These are phyloP conservation scores for Coprinopsis cinerea DNA, from an alignment of 768 basidiomycete species.

Conservation along the genomic window DNA sequence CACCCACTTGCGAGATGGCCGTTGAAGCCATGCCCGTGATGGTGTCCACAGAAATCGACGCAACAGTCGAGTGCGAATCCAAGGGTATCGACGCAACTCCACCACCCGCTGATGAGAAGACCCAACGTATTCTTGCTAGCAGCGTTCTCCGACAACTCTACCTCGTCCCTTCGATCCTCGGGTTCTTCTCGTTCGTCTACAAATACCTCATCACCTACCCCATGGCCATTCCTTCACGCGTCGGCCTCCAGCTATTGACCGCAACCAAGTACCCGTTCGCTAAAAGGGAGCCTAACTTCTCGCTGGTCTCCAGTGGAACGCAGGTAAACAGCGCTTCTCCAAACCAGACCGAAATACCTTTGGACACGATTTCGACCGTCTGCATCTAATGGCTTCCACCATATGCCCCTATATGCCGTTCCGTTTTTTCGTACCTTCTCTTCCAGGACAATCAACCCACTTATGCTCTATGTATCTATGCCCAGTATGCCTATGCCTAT, in stretches of 20 bases:
- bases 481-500: constrained; percentile 23
- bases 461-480: constrained; percentile 27
- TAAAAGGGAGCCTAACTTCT: neutral
- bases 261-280: neutral
- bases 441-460: neutral
- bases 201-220: constrained; percentile 45
- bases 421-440: constrained; percentile 5
- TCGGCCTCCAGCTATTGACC: constrained; percentile 14
- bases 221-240: constrained; percentile 41
- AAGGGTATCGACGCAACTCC: constrained; percentile 26
- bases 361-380: constrained; percentile 38
- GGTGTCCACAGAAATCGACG: constrained; percentile 13
- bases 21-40: constrained; percentile 10
- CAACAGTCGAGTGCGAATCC: constrained; percentile 1
- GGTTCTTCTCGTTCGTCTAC: constrained; percentile 43
- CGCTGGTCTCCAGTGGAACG: neutral
- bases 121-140: neutral
- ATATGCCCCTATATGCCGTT: constrained; percentile 9
- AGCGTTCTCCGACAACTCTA: constrained; percentile 17
- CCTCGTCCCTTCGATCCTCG: constrained; percentile 33
- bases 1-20: constrained; percentile 3
- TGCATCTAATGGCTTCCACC: constrained; percentile 36
- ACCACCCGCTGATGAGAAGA: constrained; percentile 8
- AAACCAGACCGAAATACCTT: constrained; percentile 26
- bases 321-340: constrained; percentile 12